A percentile compares a stretch with the other conserved stretches of the same genome.
phyloP scores from a whole-genome alignment of 208 protist species.

The Giardia duodenalis region DNA sequence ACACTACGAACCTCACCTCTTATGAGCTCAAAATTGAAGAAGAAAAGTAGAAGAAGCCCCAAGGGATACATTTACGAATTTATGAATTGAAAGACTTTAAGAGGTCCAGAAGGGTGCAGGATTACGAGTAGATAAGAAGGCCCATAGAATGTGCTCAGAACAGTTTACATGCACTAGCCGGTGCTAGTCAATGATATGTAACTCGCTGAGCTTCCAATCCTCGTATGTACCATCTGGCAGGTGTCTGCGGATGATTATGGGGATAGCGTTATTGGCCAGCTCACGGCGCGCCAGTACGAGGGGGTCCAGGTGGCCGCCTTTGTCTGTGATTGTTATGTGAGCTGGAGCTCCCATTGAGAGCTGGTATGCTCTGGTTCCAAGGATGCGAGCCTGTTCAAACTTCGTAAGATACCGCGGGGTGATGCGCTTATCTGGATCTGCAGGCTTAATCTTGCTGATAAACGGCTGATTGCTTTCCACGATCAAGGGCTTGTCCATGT shows the following conservation, averaged over 20 bases:
- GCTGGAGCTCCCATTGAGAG: slow-evolving; percentile 21
- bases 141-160: no score
- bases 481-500: no score
- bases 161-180: no score
- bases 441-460: no score
- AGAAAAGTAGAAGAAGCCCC: no score
- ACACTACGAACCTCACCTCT: no score
- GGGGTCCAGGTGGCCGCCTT: slow-evolving; percentile 6
- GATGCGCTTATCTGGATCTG: neutral
- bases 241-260: slow-evolving; percentile 29
- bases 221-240: slow-evolving; percentile 33
- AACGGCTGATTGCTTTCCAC: no score
- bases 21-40: no score
- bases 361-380: slow-evolving; percentile 19
- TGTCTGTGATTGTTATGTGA: neutral
- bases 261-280: neutral
- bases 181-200: neutral
- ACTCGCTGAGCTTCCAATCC: slow-evolving; percentile 15
- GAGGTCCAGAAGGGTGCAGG: no score
- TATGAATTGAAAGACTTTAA: no score
- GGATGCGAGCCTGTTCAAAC: slow-evolving; percentile 21
- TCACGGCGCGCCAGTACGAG: slow-evolving; percentile 17
- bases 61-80: no score
- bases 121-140: no score
- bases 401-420: slow-evolving; percentile 20